Evolutionary conservation across 1,284 basidiomycete genomes (phyloP).

Genomic region (Xanthoconium separans): DNA sequence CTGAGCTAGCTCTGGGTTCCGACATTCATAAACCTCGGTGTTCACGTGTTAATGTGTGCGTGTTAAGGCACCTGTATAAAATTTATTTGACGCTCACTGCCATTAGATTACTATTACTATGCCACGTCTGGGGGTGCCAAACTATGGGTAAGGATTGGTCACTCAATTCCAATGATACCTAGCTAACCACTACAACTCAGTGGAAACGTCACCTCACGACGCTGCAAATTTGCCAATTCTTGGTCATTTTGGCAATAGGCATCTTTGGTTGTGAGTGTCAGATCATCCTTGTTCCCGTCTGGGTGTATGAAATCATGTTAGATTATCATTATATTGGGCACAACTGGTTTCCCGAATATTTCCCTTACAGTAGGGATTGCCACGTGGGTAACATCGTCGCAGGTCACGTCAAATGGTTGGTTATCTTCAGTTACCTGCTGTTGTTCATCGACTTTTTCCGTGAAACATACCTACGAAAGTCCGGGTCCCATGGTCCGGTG

Average conservation of each 20-base stretch:
- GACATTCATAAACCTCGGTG: conserved; percentile 86
- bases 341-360: conserved; percentile 12
- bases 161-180: conserved; percentile 1
- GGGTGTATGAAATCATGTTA: background rate
- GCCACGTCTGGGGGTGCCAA: conserved; percentile 89
- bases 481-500: background rate
- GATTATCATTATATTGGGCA: conserved; percentile 17
- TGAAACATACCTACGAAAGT: conserved; percentile 66
- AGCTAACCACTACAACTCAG: conserved; percentile 36
- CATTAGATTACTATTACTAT: conserved; percentile 92
- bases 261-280: conserved; percentile 12
- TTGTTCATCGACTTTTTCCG: conserved; percentile 72
- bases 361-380: conserved; percentile 17
- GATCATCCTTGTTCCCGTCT: no score
- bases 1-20: conserved; percentile 83
- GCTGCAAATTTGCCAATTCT: conserved; percentile 92
- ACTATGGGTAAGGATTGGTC: conserved; percentile 72
- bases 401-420: conserved; percentile 2
- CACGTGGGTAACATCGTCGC: conserved; percentile 10
- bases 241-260: conserved; percentile 66
- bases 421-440: conserved; percentile 19
- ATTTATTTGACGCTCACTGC: conserved; percentile 5
- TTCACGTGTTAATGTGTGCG: conserved; percentile 97
- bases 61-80: conserved; percentile 12
- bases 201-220: conserved; percentile 95